These are phyloP conservation scores for Phalaenopsis equestris DNA, from an alignment of 106 monocot genomes.

Conservation along the genomic window DNA sequence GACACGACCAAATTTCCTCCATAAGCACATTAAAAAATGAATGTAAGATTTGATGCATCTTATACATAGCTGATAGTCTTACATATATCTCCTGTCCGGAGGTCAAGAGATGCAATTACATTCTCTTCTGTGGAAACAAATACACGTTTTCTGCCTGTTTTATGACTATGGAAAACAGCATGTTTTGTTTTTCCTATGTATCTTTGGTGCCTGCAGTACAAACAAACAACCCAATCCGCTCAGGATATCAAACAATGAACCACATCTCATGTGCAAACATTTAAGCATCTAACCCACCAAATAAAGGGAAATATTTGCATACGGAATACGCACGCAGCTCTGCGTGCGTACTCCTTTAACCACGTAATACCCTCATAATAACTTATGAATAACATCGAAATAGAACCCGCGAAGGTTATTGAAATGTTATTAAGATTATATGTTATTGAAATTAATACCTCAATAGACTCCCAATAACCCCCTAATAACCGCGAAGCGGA, in stretches of 20 bases:
- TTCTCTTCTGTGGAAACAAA: slow-evolving; percentile 91
- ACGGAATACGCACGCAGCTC: no score
- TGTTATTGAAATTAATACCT: no score
- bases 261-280: not conserved
- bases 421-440: no score
- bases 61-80: slow-evolving; percentile 14
- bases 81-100: slow-evolving; percentile 90
- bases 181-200: slow-evolving; percentile 92
- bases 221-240: slow-evolving; percentile 1
- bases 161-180: slow-evolving; percentile 92
- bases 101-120: slow-evolving; percentile 91
- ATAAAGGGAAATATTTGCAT: not conserved
- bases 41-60: not conserved
- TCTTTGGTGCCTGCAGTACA: slow-evolving; percentile 62
- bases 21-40: not conserved
- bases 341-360: no score
- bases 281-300: slow-evolving; percentile 1
- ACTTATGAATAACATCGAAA: no score
- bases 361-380: no score
- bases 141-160: slow-evolving; percentile 84
- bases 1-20: not conserved
- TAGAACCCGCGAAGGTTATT: no score
- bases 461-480: no score
- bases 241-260: not conserved
- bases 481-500: no score